Evolutionary conservation across 2,329 filamentous ascomycete species (phyloP).

Genomic region (Fusarium odoratissimum): DNA sequence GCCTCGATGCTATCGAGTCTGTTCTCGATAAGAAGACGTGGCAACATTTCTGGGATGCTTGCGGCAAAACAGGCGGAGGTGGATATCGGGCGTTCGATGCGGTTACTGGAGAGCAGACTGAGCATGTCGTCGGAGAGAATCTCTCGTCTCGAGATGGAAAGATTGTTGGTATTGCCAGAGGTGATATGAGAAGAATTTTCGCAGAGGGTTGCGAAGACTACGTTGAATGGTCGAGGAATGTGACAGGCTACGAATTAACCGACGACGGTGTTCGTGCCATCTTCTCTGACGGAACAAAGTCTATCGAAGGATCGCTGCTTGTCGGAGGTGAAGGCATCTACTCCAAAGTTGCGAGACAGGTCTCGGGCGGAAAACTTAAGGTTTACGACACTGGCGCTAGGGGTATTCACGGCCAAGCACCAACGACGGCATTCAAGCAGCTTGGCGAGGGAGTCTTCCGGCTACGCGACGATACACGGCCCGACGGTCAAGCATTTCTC

Average conservation of each 20-base stretch:
- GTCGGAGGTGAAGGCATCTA: slow-evolving; percentile 73
- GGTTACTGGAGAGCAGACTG: slow-evolving; percentile 60
- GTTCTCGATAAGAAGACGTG: slow-evolving; percentile 63
- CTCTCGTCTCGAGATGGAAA: slow-evolving; percentile 67
- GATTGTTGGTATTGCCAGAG: slow-evolving; percentile 70
- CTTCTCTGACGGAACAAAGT: slow-evolving; percentile 70
- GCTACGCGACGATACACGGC: slow-evolving; percentile 60
- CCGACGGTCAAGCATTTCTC: slow-evolving; percentile 60
- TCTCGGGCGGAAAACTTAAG: slow-evolving; percentile 68
- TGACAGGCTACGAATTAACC: slow-evolving; percentile 69
- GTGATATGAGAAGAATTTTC: slow-evolving; percentile 71
- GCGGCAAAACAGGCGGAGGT: slow-evolving; percentile 68
- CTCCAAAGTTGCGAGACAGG: slow-evolving; percentile 69
- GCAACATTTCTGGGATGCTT: slow-evolving; percentile 67
- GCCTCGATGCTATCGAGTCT: slow-evolving; percentile 69
- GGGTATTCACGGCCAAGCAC: slow-evolving; percentile 74
- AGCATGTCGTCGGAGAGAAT: slow-evolving; percentile 44
- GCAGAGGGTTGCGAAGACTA: slow-evolving; percentile 65
- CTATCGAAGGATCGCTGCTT: slow-evolving; percentile 68
- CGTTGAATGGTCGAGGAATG: slow-evolving; percentile 66
- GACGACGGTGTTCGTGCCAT: slow-evolving; percentile 64
- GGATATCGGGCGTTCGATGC: slow-evolving; percentile 65
- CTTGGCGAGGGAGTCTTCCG: slow-evolving; percentile 73
- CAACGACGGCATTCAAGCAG: slow-evolving; percentile 68
- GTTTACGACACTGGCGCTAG: slow-evolving; percentile 72